Evolutionary conservation across 495 filamentous ascomycete species (phyloP), one percentile per base, ranked within the genome.

Genomic region (Xylaria sp.): DNA sequence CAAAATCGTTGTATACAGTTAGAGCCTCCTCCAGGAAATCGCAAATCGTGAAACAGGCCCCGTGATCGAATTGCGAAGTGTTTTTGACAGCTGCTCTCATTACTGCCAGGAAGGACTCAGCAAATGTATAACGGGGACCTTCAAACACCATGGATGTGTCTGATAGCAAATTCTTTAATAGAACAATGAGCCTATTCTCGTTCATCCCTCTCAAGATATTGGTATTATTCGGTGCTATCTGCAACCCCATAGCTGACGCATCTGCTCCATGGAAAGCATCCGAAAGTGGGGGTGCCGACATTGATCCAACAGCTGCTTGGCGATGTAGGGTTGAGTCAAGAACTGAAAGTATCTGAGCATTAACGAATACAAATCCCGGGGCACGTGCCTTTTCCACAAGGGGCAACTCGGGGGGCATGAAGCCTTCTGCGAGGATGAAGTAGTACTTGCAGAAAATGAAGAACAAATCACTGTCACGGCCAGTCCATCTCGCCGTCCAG

Each of bases 401-500:
- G n/a, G 87, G 78, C 40, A 86, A 76, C 11, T 90, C 88, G 1
- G 85, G 71, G 0, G 93, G 92, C 59, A 97, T 82, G 75, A 94
- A 95, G 69, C 97, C 93, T 33, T 91, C 89, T 48, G 92, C 87
- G 8, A 99, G 82, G 57, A 95, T 89, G 77, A 97, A 91, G 72
- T 93, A 96, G 77, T 96, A 90, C 82, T 97, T 98, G 80, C 91
- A 89, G 80, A 99, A 99, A 19, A 97, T 90, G 82, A 92, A 98
- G 75, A 98, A 93, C 57, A 99, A 82, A 81, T 98, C 96, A 15
- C 92, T 97, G 72, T 99, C 96, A 21, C 90, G 89, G 11, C 96
- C 96, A 72, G 87, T 90, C 96, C 96, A 99, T 61, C 94, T 89
- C 37, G 89, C 87, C 6, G 91, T 82, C 96, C 96, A 99, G 0